Percentiles rank a stretch among this genome's conserved stretches.
Evolutionary conservation across 2,329 filamentous ascomycete species (phyloP).

Genomic region (Orbilia oligospora): DNA sequence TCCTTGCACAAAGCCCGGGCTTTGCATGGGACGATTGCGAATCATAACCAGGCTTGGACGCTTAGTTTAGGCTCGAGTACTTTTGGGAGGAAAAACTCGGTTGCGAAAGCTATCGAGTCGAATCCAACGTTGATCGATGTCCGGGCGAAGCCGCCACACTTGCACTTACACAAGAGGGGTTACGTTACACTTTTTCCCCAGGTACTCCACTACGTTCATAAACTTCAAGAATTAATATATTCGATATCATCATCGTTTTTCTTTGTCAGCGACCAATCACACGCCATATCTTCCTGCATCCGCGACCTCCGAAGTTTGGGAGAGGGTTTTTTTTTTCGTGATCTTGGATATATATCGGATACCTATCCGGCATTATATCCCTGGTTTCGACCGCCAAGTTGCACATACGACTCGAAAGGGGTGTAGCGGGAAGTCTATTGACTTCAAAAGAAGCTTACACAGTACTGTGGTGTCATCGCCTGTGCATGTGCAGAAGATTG

Average conservation of each 20-base stretch:
- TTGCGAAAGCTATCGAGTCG: background rate
- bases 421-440: slow-evolving; percentile 1
- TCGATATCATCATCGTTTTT: slow-evolving; percentile 14
- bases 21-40: slow-evolving; percentile 2
- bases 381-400: background rate
- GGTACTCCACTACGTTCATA: background rate
- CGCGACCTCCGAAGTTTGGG: slow-evolving; percentile 46
- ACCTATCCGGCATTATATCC: slow-evolving; percentile 9
- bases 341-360: slow-evolving; percentile 7
- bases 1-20: background rate
- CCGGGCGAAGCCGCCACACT: slow-evolving; percentile 47
- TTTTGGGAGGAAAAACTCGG: background rate
- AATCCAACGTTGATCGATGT: too few relatives aligned
- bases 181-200: slow-evolving; percentile 35
- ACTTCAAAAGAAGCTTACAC: background rate
- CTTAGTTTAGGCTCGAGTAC: background rate
- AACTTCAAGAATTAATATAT: too few relatives aligned
- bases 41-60: slow-evolving; percentile 9
- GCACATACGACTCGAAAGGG: background rate
- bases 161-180: background rate
- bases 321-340: slow-evolving; percentile 24
- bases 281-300: slow-evolving; percentile 28
- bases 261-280: slow-evolving; percentile 42
- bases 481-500: slow-evolving; percentile 8
- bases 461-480: background rate